Evolutionary conservation across 345 rosid species (phyloP).

Genomic region (Durio zibethinus): DNA sequence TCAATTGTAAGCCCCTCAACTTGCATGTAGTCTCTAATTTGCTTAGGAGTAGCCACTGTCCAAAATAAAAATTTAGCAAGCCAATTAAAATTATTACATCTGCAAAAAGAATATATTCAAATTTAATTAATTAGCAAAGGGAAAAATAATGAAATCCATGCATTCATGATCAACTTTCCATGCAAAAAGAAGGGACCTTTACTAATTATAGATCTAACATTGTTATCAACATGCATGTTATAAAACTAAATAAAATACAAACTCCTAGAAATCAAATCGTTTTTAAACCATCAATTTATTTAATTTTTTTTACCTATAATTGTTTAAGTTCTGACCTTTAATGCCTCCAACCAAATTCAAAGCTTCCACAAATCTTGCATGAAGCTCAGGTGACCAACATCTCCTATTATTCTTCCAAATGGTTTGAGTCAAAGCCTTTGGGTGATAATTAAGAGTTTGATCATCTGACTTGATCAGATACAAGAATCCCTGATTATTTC

Average conservation of each 20-base stretch:
- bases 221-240: background rate
- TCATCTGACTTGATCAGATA: background rate
- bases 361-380: slow-evolving; percentile 25
- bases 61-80: background rate
- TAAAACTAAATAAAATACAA: background rate
- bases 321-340: slow-evolving; percentile 16
- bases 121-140: background rate
- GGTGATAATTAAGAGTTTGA: background rate
- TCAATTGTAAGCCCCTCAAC: slow-evolving; percentile 32
- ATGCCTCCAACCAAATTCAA: slow-evolving; percentile 27
- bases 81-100: background rate
- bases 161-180: background rate
- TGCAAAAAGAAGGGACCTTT: background rate
- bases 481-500: background rate
- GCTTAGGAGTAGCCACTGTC: slow-evolving; percentile 40
- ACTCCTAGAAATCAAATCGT: background rate
- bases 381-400: slow-evolving; percentile 32
- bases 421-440: background rate
- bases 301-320: too few species aligned
- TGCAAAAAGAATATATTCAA: background rate
- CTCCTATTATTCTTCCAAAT: slow-evolving; percentile 20
- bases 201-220: background rate
- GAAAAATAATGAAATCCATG: background rate
- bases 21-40: slow-evolving; percentile 23
- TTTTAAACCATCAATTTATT: background rate